A percentile compares a stretch with the other conserved stretches of the same genome.
phyloP scores from a whole-genome alignment of 306 rosid species.

The Cicer arietinum region DNA sequence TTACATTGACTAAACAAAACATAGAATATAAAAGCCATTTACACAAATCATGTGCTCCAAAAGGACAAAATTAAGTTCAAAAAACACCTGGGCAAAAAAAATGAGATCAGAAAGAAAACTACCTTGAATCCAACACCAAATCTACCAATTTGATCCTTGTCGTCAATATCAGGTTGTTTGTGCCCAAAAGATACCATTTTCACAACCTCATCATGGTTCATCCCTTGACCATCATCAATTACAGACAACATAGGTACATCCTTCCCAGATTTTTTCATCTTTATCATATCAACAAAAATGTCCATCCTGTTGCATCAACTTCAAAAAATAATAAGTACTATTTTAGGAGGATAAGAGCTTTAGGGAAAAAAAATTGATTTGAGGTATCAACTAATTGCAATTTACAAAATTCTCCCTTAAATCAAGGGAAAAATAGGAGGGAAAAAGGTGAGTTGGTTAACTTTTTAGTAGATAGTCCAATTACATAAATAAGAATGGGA shows the following conservation, averaged over 20 bases:
- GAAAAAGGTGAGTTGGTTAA: neutral
- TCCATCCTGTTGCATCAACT: slow-evolving; percentile 54
- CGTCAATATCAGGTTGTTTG: slow-evolving; percentile 45
- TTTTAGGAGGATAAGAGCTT: too few species aligned
- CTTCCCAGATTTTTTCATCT: slow-evolving; percentile 47
- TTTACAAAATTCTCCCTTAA: too few species aligned
- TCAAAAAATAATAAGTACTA: slow-evolving; percentile 22
- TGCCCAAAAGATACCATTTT: slow-evolving; percentile 64
- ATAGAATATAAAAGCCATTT: slow-evolving; percentile 4
- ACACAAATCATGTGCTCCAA: slow-evolving; percentile 1
- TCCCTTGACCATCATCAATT: slow-evolving; percentile 67
- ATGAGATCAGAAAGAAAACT: slow-evolving; percentile 9
- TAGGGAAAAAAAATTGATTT: too few species aligned
- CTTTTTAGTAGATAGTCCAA: neutral
- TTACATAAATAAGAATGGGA: slow-evolving; percentile 4
- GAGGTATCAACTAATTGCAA: too few species aligned
- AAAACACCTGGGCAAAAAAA: neutral
- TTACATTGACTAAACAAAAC: neutral
- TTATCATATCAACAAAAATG: slow-evolving; percentile 55
- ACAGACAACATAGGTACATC: slow-evolving; percentile 56
- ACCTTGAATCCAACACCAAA: slow-evolving; percentile 73
- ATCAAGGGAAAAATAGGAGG: too few species aligned
- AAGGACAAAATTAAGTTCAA: slow-evolving; percentile 21
- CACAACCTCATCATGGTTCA: slow-evolving; percentile 58
- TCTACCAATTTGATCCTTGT: slow-evolving; percentile 60